Evolutionary conservation across 1,139 yeast genomes (phyloP), one percentile per base, ranked within the genome.

Genomic region (Candida tetrigidarum): DNA sequence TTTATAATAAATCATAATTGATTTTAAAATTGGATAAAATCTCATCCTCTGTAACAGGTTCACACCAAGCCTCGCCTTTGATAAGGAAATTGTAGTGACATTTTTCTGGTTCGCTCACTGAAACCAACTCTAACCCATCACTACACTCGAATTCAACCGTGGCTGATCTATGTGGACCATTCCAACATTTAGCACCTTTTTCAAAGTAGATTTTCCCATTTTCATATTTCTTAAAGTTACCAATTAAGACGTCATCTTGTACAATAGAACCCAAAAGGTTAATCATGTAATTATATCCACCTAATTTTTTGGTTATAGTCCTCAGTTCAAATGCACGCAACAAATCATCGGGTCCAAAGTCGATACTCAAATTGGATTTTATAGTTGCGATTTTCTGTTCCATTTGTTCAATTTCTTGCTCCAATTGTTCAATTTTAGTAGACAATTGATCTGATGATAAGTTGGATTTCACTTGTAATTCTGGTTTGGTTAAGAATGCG

Each of bases 161-260:
- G 0, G 91, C 92, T 28, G 85, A 78, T 60, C 99, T 80, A 23
- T 71, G 64, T 3, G 98, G 98, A 0, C 99, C 99, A 61, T 91
- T 89, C 97, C 99, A 93, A 64, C 99, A 95, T 58, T 77, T 78
- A 41, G 83, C 83, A n/a, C 99, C 99, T 27, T 73, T 63, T 5
- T 63, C 70, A 59, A 72, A 92, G 37, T 52, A 48, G 39, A 74
- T 51, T 23, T 66, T 64, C 15, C 83, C 63, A 50, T 53, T 60
- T 35, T 65, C 64, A 39, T 63, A 59, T 5, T 66, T 58, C n/a
- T 62, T 57, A 53, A 71, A 84, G 4, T 56, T 60, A 2, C 96
- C 96, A 44, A 88, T 76, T 38, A 74, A 67, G 0, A 81, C 76
- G 19, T 81, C 80, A 49, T 74, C 77, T 60, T 90, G 96, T 44